Evolutionary conservation across 164 flowering plant genomes (phyloP).

Genomic region (Protea cynaroides): DNA sequence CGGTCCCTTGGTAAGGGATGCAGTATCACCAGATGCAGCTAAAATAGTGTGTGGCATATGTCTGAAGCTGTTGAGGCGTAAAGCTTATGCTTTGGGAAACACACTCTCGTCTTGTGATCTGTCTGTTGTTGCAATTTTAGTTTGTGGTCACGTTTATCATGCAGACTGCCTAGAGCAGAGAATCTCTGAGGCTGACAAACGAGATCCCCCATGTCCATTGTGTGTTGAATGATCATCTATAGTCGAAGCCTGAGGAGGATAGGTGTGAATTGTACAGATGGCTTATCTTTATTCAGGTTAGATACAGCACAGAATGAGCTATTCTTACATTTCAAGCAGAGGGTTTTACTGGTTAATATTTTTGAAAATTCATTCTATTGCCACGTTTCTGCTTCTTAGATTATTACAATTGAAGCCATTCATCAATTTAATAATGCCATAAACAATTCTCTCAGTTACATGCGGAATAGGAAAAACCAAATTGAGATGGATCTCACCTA

Average conservation of each 20-base stretch:
- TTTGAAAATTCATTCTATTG: neutral
- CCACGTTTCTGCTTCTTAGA: neutral
- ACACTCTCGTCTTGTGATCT: conserved; percentile 22
- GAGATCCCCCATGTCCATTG: conserved; percentile 57
- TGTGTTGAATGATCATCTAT: conserved; percentile 21
- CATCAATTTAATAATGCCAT: neutral
- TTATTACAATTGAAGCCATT: neutral
- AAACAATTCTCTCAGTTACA: neutral
- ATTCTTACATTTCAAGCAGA: neutral
- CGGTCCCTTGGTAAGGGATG: conserved; percentile 23
- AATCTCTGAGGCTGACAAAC: conserved; percentile 30
- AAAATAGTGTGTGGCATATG: conserved; percentile 51
- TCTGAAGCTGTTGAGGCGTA: conserved; percentile 37
- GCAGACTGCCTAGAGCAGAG: conserved; percentile 59
- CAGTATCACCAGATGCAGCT: conserved; percentile 18
- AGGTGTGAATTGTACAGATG: neutral
- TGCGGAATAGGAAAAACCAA: too few relatives aligned
- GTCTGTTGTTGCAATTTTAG: conserved; percentile 57
- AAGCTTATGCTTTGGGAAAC: conserved; percentile 19
- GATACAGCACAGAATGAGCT: neutral
- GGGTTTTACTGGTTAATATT: conserved; percentile 1
- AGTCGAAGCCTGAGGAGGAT: conserved; percentile 11
- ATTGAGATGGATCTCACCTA: too few relatives aligned
- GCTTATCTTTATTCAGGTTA: neutral
- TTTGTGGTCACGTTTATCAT: conserved; percentile 65